Evolutionary conservation across 2,329 filamentous ascomycete genomes (phyloP).

Genomic region (Cladosporium sp.): DNA sequence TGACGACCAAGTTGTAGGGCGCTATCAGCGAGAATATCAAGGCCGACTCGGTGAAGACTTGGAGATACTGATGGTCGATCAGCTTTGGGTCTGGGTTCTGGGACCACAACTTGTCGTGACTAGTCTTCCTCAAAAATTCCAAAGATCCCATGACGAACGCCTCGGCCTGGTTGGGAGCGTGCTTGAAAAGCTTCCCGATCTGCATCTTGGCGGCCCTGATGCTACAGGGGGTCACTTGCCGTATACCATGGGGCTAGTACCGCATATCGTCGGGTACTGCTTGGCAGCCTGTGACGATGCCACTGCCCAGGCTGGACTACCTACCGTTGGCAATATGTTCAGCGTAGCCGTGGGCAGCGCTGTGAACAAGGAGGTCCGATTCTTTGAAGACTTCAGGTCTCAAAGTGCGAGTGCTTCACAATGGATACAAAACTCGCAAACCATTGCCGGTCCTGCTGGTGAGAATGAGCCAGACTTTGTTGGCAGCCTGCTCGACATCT

Average conservation of each 20-base stretch:
- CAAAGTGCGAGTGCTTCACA: neutral
- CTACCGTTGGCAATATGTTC: conserved; percentile 63
- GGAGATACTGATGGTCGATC: conserved; percentile 65
- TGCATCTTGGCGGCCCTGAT: no score
- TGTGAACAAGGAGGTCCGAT: conserved; percentile 37
- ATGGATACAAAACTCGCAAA: neutral
- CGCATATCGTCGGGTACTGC: no score
- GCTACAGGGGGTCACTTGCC: no score
- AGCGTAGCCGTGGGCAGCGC: conserved; percentile 55
- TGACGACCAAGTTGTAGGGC: conserved; percentile 59
- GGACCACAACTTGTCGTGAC: conserved; percentile 56
- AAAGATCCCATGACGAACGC: conserved; percentile 52
- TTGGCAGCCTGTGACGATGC: conserved; percentile 18
- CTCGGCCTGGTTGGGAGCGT: neutral
- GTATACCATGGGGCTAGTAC: no score
- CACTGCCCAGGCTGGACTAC: neutral
- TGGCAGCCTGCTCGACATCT: conserved; percentile 55
- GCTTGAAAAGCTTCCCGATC: neutral
- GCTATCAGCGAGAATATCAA: conserved; percentile 41
- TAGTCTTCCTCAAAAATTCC: conserved; percentile 55
- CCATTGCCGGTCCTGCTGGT: neutral
- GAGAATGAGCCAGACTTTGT: conserved; percentile 33
- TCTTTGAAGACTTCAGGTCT: conserved; percentile 33
- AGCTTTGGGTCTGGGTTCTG: conserved; percentile 62
- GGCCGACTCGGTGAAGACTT: conserved; percentile 32